phyloP scores from a whole-genome alignment of 2,329 filamentous ascomycete species.

The Hypoxylon sp. region DNA sequence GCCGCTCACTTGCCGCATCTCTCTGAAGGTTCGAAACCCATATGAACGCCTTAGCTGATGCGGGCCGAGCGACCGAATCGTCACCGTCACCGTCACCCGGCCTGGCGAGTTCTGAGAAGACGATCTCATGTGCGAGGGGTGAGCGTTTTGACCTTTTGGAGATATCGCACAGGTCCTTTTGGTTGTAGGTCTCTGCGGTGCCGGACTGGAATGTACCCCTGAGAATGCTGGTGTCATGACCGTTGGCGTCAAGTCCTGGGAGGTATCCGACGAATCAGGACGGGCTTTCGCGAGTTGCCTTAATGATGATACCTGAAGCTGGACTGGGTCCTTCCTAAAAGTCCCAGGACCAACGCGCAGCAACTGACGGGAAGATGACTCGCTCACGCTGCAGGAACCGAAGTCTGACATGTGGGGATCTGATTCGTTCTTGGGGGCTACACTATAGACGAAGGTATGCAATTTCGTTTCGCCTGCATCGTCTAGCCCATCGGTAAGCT shows the following conservation, averaged over 20 bases:
- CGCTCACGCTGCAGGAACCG: constrained; percentile 28
- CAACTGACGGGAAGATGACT: constrained; percentile 19
- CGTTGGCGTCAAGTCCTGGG: constrained; percentile 1
- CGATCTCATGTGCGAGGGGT: not conserved
- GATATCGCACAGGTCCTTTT: not conserved
- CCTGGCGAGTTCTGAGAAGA: not conserved
- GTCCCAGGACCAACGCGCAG: constrained; percentile 8
- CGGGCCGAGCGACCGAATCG: constrained; percentile 15
- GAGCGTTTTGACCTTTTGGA: not conserved
- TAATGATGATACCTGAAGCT: constrained; percentile 1
- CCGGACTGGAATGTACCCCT: constrained; percentile 9
- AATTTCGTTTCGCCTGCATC: constrained; percentile 31
- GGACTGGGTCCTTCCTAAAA: constrained; percentile 17
- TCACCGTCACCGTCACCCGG: constrained; percentile 6
- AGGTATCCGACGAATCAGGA: constrained; percentile 8
- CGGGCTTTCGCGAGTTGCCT: not conserved
- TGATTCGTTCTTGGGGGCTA: constrained; percentile 26
- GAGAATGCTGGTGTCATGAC: constrained; percentile 7
- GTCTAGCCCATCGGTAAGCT: constrained; percentile 39
- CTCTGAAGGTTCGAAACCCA: not conserved
- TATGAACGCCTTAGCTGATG: constrained; percentile 10
- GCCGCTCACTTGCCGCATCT: constrained; percentile 14
- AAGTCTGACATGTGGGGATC: constrained; percentile 36
- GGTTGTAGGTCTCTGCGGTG: constrained; percentile 13
- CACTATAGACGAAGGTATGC: constrained; percentile 20